Percentiles rank a stretch among this genome's conserved stretches.
Evolutionary conservation across 768 basidiomycete species (phyloP).

Genomic region (Lactarius hatsudake): DNA sequence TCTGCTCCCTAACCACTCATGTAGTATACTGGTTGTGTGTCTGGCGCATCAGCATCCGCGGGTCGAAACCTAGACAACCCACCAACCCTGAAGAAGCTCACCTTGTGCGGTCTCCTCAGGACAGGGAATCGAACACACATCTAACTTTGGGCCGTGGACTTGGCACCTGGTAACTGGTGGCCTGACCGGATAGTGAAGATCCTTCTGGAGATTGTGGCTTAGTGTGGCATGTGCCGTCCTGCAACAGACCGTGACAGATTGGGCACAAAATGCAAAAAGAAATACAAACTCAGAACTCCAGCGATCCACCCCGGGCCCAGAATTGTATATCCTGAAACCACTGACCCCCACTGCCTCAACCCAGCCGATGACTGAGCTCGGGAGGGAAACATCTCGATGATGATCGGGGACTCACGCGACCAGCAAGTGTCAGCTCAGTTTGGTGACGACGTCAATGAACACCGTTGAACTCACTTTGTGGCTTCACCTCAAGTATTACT

Average conservation of each 20-base stretch:
- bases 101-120: neutral
- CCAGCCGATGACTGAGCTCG: neutral
- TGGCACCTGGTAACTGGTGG: too few relatives aligned
- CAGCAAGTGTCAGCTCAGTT: neutral
- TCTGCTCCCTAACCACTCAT: neutral
- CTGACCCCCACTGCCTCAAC: neutral
- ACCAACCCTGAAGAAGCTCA: neutral
- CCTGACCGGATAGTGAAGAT: neutral
- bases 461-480: neutral
- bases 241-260: neutral
- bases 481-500: neutral
- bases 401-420: neutral
- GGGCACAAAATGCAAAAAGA: neutral
- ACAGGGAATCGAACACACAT: neutral
- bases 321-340: neutral
- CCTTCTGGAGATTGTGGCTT: neutral
- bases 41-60: neutral
- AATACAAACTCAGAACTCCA: conserved; percentile 14
- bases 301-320: neutral
- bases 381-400: neutral
- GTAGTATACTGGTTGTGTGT: neutral
- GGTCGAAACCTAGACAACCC: neutral
- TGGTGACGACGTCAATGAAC: neutral
- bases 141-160: conserved; percentile 10
- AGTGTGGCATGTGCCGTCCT: neutral